Evolutionary conservation across 192 early-diverging fungal genomes (phyloP).

Genomic region (Podila clonocystis): DNA sequence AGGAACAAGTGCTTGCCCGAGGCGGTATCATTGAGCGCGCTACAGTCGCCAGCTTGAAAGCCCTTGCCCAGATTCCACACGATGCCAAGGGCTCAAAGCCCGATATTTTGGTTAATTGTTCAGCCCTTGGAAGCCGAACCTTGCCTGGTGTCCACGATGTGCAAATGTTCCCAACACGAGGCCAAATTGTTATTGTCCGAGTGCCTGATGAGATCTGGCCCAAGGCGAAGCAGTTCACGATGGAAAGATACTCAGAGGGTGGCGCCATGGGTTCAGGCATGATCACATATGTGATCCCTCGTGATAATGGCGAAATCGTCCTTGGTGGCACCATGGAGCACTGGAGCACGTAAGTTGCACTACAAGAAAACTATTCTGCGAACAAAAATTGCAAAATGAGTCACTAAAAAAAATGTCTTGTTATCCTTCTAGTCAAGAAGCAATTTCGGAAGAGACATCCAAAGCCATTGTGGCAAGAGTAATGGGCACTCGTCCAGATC

Average conservation of each 20-base stretch:
- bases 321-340: slow-evolving; percentile 72
- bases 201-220: slow-evolving; percentile 74
- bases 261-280: slow-evolving; percentile 40
- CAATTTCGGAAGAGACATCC: slow-evolving; percentile 43
- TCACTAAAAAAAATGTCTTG: not conserved
- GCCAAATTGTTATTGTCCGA: slow-evolving; percentile 81
- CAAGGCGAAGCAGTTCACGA: slow-evolving; percentile 59
- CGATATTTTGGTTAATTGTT: slow-evolving; percentile 82
- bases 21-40: slow-evolving; percentile 60
- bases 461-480: slow-evolving; percentile 57
- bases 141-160: slow-evolving; percentile 80
- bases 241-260: slow-evolving; percentile 55
- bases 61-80: slow-evolving; percentile 52
- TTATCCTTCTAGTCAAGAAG: slow-evolving; percentile 21
- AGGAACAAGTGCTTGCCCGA: slow-evolving; percentile 51
- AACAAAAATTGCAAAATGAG: not conserved
- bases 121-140: slow-evolving; percentile 72
- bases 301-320: slow-evolving; percentile 77
- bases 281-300: slow-evolving; percentile 79
- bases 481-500: slow-evolving; percentile 48
- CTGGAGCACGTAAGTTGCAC: slow-evolving; percentile 51
- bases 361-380: too few species aligned
- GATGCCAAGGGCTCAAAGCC: slow-evolving; percentile 21
- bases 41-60: slow-evolving; percentile 58
- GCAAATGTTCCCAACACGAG: slow-evolving; percentile 79